Conservation (phyloP, 805 yeast species). For the Clavispora carvajalis region DNA sequence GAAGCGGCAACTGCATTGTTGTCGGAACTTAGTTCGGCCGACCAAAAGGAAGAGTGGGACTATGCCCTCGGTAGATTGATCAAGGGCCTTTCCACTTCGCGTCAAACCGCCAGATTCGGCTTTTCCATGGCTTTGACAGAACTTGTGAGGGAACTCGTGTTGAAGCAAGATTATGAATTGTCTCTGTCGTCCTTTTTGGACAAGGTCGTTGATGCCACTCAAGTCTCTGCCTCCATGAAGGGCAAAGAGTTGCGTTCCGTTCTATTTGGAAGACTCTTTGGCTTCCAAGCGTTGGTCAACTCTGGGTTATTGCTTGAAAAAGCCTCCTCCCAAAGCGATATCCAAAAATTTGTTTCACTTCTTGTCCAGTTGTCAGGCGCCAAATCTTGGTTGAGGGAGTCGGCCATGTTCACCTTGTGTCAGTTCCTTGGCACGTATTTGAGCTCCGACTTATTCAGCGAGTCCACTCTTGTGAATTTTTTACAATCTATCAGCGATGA, state of each 20-base stretch:
- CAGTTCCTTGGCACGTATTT: constrained; percentile 33
- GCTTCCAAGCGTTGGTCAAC: constrained; percentile 66
- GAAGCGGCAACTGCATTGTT: constrained; percentile 64
- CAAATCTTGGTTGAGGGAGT: constrained; percentile 86
- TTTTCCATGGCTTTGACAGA: constrained; percentile 86
- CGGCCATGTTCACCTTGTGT: constrained; percentile 66
- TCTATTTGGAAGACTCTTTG: constrained; percentile 80
- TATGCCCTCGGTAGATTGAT: constrained; percentile 77
- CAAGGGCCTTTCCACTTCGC: constrained; percentile 74
- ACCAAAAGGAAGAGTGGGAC: constrained; percentile 58
- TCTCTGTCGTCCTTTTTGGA: constrained; percentile 30
- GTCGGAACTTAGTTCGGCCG: constrained; percentile 46
- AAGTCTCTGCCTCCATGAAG: constrained; percentile 39
- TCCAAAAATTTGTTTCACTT: constrained; percentile 40
- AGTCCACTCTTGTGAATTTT: constrained; percentile 21
- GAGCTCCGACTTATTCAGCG: constrained; percentile 8
- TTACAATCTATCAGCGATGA: constrained; percentile 44
- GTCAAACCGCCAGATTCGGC: constrained; percentile 82
- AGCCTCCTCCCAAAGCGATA: constrained; percentile 10
- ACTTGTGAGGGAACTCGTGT: constrained; percentile 35
- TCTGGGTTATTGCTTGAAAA: constrained; percentile 27
- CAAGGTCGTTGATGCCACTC: constrained; percentile 35
- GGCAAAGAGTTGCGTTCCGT: constrained; percentile 81
- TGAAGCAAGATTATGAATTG: constrained; percentile 24
- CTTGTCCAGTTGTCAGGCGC: constrained; percentile 52